Base-by-base conservation (phyloP, 23 red algal species). In the Gracilaria vermiculophylla region DNA sequence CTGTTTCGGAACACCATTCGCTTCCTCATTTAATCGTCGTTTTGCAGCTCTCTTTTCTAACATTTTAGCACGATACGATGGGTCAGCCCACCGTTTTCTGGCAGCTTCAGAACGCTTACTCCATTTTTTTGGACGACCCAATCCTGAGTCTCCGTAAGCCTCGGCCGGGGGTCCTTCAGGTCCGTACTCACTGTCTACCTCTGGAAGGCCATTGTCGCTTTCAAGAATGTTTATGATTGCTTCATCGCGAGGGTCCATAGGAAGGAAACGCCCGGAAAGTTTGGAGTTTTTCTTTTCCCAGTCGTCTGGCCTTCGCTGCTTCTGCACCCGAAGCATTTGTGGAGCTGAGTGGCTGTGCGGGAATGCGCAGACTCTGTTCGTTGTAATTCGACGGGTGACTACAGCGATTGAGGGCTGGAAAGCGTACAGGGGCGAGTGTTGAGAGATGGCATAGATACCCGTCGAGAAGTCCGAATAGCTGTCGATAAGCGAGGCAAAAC, bases 61-160 rank as follows among this genome's bases (percentile, higher is more conserved):
- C 70, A 94, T 87, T 81, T 87, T 94, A 1, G 76, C 83, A 9
- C 92, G 92, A 37, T 94, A 94, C 45, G 62, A 70, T 3, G 82
- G 92, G 61, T 94, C 83, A 0, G 92, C 82, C 92, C 92, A 94
- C 52, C 92, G 51, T 41, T 86, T 85, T 25, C 76, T 53, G n/a
- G 92, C 92, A 25, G 92, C 92, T 55, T 94, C 92, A 50, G 81
- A 87, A 6, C 83, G 81, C 23, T 76, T 69, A 53, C 80, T 86
- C 92, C 92, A 94, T 45, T 94, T 94, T 48, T 75, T 45, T 43
- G 39, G 42, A 47, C 65, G 67, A 62, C 43, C 47, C 10, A 45
- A 19, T 2, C n/a, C 80, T 2, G 39, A 56, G 0, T 45, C 73
- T 10, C 66, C 80, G 60, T 76, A 76, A 7, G 58, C 48, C 15